Conservation (phyloP, 164 flowering plant species). For the Saururus chinensis region DNA sequence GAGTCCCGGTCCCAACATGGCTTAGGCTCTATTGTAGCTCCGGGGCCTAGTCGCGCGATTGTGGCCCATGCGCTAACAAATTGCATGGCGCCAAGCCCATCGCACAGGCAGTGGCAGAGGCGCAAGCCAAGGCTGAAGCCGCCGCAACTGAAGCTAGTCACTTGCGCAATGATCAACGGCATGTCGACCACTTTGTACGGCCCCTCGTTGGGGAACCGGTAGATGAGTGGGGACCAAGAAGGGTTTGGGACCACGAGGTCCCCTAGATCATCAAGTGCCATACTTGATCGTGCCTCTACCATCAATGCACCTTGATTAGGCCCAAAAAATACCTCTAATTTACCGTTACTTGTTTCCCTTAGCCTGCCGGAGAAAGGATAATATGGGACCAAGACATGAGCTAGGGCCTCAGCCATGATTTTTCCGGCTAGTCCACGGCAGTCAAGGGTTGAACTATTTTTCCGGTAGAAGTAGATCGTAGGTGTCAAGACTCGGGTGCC, state of each 20-base stretch:
- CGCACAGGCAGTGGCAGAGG: conserved; percentile 80
- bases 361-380: conserved; percentile 84
- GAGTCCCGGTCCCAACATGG: conserved; percentile 76
- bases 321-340: conserved; percentile 65
- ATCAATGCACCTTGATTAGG: conserved; percentile 53
- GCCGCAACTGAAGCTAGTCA: conserved; percentile 65
- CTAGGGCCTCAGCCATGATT: conserved; percentile 36
- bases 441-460: background rate
- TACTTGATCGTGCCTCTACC: conserved; percentile 45
- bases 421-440: conserved; percentile 7
- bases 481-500: conserved; percentile 87
- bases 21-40: conserved; percentile 21
- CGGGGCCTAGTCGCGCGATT: conserved; percentile 38
- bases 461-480: conserved; percentile 52
- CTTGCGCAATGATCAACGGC: conserved; percentile 79
- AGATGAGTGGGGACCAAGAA: conserved; percentile 55
- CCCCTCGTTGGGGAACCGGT: conserved; percentile 46
- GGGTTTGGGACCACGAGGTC: conserved; percentile 70
- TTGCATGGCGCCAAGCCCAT: conserved; percentile 94
- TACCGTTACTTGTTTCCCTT: conserved; percentile 48
- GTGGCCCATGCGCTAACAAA: conserved; percentile 73
- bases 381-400: conserved; percentile 64
- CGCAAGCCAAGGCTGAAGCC: conserved; percentile 80
- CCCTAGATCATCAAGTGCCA: conserved; percentile 44
- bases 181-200: conserved; percentile 57